These are phyloP conservation scores for Hypoxylon intermedium DNA, from an alignment of 495 filamentous ascomycete genomes.

Conservation along the genomic window DNA sequence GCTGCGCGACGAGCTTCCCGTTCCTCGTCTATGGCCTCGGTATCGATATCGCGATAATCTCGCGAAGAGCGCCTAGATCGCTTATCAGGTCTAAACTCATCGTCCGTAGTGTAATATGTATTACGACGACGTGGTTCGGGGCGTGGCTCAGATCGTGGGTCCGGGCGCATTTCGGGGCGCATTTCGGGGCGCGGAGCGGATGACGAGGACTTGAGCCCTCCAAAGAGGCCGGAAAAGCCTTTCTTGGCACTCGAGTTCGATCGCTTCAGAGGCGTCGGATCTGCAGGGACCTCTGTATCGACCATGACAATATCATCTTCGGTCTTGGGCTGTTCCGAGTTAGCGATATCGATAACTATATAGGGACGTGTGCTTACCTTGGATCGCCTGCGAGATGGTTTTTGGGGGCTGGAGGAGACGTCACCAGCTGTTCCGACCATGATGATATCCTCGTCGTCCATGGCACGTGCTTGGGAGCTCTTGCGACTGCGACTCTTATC, in stretches of 20 bases:
- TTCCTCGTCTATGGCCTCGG: conserved; percentile 49
- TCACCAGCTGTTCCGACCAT: conserved; percentile 54
- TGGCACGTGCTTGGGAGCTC: conserved; percentile 16
- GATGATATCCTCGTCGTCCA: conserved; percentile 54
- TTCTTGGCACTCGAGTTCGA: conserved; percentile 52
- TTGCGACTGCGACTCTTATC: conserved; percentile 51
- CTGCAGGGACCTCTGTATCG: conserved; percentile 42
- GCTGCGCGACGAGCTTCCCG: conserved; percentile 62
- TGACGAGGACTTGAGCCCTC: conserved; percentile 45
- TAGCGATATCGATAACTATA: conserved; percentile 29
- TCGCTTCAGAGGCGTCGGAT: conserved; percentile 48
- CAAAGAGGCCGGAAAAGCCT: conserved; percentile 52
- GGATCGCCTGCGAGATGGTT: conserved; percentile 51
- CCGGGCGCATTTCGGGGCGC: background rate
- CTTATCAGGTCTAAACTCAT: conserved; percentile 44
- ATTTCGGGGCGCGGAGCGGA: conserved; percentile 14
- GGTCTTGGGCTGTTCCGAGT: conserved; percentile 34
- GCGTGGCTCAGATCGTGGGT: conserved; percentile 44
- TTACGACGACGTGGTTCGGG: conserved; percentile 53
- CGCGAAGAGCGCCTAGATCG: conserved; percentile 27
- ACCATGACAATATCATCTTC: conserved; percentile 53
- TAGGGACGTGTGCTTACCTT: conserved; percentile 44
- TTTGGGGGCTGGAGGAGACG: conserved; percentile 51
- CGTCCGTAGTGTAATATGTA: conserved; percentile 52
- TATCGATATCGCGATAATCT: conserved; percentile 29